A percentile compares a stretch with the other conserved stretches of the same genome.
Conservation (phyloP, 495 filamentous ascomycete genomes). For the Podospora appendiculata region DNA sequence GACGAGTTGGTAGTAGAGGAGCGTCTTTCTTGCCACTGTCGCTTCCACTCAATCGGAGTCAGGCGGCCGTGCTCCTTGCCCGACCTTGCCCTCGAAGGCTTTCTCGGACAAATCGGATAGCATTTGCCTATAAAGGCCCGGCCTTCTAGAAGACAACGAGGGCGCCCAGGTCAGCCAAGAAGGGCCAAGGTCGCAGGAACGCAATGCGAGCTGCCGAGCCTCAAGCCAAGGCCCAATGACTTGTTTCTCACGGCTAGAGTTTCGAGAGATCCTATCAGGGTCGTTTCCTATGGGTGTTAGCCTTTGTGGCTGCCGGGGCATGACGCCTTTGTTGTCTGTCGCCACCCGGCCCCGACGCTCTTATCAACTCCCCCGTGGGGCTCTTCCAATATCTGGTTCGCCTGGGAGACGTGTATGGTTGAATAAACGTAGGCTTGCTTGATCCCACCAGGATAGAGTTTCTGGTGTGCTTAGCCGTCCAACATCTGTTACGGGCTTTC, state of each 20-base stretch:
- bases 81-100: too few relatives aligned
- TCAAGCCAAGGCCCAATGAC: conserved; percentile 10
- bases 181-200: not conserved
- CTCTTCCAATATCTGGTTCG: too few relatives aligned
- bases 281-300: conserved; percentile 7
- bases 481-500: not conserved
- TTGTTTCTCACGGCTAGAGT: conserved; percentile 3
- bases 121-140: too few relatives aligned
- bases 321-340: not conserved
- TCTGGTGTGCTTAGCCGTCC: conserved; percentile 22
- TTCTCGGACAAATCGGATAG: too few relatives aligned
- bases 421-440: too few relatives aligned
- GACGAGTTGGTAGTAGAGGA: too few relatives aligned
- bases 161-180: not conserved
- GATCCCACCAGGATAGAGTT: conserved; percentile 14
- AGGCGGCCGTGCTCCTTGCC: too few relatives aligned
- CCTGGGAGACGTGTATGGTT: too few relatives aligned
- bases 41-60: too few relatives aligned
- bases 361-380: conserved; percentile 5
- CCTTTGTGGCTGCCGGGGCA: conserved; percentile 10
- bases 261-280: not conserved
- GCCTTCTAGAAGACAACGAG: not conserved
- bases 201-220: conserved; percentile 3
- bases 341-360: not conserved
- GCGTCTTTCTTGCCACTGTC: too few relatives aligned